These are phyloP conservation scores for Gossypium mustelinum DNA, from an alignment of 345 rosid species.

Conservation along the genomic window DNA sequence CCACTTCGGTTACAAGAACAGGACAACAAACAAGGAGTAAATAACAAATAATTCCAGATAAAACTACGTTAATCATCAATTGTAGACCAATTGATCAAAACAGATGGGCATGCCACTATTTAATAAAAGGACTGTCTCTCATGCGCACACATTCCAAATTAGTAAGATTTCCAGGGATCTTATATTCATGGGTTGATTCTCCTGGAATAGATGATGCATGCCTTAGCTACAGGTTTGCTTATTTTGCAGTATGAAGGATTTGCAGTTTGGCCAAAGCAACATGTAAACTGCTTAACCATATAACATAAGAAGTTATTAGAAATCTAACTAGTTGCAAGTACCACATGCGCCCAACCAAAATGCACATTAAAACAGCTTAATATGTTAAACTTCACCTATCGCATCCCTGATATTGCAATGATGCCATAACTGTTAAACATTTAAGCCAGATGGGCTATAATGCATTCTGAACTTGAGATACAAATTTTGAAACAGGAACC, in stretches of 20 bases:
- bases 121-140: neutral
- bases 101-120: neutral
- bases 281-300: neutral
- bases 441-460: neutral
- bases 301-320: neutral
- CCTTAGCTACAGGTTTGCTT: neutral
- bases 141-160: neutral
- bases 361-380: neutral
- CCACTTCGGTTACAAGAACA: neutral
- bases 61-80: neutral
- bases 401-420: neutral
- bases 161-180: neutral
- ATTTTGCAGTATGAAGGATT: neutral
- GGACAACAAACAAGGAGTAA: neutral
- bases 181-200: neutral
- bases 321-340: neutral
- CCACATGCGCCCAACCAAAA: neutral
- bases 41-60: neutral
- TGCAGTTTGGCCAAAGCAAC: neutral
- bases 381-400: constrained; percentile 1
- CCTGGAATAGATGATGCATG: neutral
- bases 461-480: neutral
- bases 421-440: neutral
- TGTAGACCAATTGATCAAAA: neutral
- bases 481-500: neutral